phyloP scores from a whole-genome alignment of 2,329 filamentous ascomycete species.

The Grosmannia huntii region DNA sequence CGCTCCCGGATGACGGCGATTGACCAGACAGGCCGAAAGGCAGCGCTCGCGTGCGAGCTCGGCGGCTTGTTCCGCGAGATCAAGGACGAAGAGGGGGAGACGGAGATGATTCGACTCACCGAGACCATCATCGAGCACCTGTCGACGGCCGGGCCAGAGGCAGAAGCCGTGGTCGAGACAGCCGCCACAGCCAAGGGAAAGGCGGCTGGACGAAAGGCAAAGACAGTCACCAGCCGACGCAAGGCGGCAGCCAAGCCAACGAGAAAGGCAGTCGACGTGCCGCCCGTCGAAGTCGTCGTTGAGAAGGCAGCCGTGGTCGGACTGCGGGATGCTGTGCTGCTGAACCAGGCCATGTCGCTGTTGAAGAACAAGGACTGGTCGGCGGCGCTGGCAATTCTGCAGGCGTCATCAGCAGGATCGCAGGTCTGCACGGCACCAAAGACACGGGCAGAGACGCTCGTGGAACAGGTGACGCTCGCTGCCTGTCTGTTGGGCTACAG shows the following conservation, averaged over 20 bases:
- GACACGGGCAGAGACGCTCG: conserved; percentile 23
- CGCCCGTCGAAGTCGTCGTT: background rate
- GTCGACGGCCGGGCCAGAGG: background rate
- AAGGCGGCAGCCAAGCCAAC: conserved; percentile 16
- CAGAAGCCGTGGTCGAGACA: background rate
- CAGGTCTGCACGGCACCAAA: conserved; percentile 15
- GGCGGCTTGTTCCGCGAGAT: conserved; percentile 41
- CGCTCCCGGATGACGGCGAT: conserved; percentile 35
- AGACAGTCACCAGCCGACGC: conserved; percentile 13
- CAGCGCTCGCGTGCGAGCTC: conserved; percentile 40
- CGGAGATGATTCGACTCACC: conserved; percentile 32
- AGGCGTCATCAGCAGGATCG: conserved; percentile 14
- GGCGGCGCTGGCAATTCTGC: conserved; percentile 42
- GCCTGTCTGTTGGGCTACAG: conserved; percentile 56
- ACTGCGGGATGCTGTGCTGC: conserved; percentile 25
- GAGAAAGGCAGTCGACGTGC: conserved; percentile 13
- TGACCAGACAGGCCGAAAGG: conserved; percentile 29
- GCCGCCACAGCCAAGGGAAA: background rate
- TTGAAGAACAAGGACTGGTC: conserved; percentile 42
- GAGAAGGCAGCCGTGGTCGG: conserved; percentile 17
- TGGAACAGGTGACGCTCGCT: conserved; percentile 49
- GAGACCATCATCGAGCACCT: conserved; percentile 23
- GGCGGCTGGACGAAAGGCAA: conserved; percentile 9
- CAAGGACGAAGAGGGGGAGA: conserved; percentile 30
- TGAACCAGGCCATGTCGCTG: conserved; percentile 31